phyloP scores from a whole-genome alignment of 1,139 yeast genomes.

The Candida sanyaensis region DNA sequence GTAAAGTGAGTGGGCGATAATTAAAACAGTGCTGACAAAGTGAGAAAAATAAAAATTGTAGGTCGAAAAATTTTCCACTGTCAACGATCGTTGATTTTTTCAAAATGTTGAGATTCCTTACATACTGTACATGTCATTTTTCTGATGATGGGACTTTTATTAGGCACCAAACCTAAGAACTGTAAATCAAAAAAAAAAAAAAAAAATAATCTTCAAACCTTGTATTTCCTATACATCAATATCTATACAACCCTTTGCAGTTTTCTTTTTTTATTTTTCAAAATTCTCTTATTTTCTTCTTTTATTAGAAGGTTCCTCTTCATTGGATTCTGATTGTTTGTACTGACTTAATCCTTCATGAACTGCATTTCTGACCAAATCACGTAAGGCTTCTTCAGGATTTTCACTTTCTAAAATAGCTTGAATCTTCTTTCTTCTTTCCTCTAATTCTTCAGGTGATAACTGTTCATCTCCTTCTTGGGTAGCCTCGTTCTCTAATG shows the following conservation, averaged over 20 bases:
- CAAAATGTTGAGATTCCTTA: not conserved
- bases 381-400: slow-evolving; percentile 75
- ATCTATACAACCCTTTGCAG: not conserved
- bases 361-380: slow-evolving; percentile 65
- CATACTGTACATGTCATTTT: not conserved
- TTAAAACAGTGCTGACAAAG: too few relatives aligned
- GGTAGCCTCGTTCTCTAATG: slow-evolving; percentile 49
- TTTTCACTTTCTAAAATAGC: slow-evolving; percentile 73
- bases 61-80: slow-evolving; percentile 3
- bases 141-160: too few relatives aligned
- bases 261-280: too few relatives aligned
- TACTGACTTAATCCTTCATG: slow-evolving; percentile 47
- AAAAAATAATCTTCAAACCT: not conserved
- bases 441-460: slow-evolving; percentile 38
- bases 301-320: slow-evolving; percentile 23
- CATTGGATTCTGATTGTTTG: slow-evolving; percentile 18
- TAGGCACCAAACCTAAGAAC: not conserved
- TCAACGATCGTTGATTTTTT: not conserved
- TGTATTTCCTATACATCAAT: not conserved
- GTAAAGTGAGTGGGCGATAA: not conserved
- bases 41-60: not conserved
- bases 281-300: slow-evolving; percentile 18
- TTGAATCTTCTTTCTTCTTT: slow-evolving; percentile 65
- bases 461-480: slow-evolving; percentile 33
- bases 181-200: not conserved